Conservation (phyloP, 441 rosid species). For the Adansonia grandidieri region DNA sequence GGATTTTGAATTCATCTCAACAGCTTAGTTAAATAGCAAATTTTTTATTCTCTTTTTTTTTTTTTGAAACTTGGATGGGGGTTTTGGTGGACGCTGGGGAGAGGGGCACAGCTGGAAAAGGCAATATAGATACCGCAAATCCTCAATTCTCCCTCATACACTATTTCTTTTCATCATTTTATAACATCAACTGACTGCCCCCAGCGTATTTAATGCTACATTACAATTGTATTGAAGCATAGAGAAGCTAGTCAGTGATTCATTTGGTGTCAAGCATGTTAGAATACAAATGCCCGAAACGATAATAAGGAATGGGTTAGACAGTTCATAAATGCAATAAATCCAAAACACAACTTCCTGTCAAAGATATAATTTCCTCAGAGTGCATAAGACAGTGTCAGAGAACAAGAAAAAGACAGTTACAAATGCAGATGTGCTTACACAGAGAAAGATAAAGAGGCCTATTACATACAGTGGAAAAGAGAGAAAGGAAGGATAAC, state of each 20-base stretch:
- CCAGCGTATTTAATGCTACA: background rate
- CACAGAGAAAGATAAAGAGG: background rate
- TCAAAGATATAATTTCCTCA: background rate
- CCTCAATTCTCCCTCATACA: background rate
- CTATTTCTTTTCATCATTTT: background rate
- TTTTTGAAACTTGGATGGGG: background rate
- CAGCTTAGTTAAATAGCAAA: conserved; percentile 1
- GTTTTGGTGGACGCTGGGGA: no score
- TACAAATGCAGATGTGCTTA: background rate
- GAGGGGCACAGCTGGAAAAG: background rate
- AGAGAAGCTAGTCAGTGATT: background rate
- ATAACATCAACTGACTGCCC: background rate
- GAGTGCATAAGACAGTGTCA: background rate
- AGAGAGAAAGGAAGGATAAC: background rate
- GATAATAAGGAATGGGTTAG: background rate
- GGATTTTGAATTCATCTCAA: background rate
- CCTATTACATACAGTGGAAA: background rate
- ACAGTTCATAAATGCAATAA: background rate
- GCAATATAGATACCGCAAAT: background rate
- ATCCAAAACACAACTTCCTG: background rate
- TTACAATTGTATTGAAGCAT: background rate
- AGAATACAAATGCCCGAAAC: background rate
- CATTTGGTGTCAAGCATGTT: background rate
- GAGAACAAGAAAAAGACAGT: background rate
- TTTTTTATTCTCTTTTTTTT: background rate